These are phyloP conservation scores for Calonectria henricotiae DNA, from an alignment of 2,329 filamentous ascomycete genomes.

Conservation along the genomic window DNA sequence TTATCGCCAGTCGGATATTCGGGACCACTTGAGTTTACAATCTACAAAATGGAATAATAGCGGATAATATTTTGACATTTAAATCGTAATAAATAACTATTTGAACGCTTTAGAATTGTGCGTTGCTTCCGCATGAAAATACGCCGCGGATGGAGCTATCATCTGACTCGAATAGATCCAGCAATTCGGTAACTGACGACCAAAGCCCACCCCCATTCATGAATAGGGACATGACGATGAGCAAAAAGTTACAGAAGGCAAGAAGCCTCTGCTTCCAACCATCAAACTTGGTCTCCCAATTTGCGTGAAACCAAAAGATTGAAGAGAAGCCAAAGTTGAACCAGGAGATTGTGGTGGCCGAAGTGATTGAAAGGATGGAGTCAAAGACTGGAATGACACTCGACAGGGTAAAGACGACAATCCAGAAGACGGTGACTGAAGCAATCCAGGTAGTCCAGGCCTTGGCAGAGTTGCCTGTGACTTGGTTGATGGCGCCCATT, in stretches of 20 bases:
- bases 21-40: background rate
- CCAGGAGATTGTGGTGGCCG: slow-evolving; percentile 51
- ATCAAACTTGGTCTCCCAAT: slow-evolving; percentile 41
- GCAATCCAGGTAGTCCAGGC: slow-evolving; percentile 52
- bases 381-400: slow-evolving; percentile 54
- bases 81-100: background rate
- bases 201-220: slow-evolving; percentile 51
- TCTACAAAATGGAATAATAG: background rate
- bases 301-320: slow-evolving; percentile 51
- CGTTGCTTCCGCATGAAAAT: slow-evolving; percentile 49
- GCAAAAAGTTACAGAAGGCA: slow-evolving; percentile 43
- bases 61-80: background rate
- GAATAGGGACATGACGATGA: slow-evolving; percentile 45
- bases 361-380: slow-evolving; percentile 51
- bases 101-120: slow-evolving; percentile 37
- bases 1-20: background rate
- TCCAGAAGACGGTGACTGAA: slow-evolving; percentile 47
- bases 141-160: slow-evolving; percentile 44
- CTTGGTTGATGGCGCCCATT: slow-evolving; percentile 44
- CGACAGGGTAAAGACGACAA: slow-evolving; percentile 49
- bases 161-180: slow-evolving; percentile 41
- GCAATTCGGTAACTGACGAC: slow-evolving; percentile 47
- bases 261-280: slow-evolving; percentile 46
- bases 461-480: slow-evolving; percentile 46
- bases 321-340: slow-evolving; percentile 50